phyloP scores from a whole-genome alignment of 148 eudicot species.

The Gaultheria prostrata region DNA sequence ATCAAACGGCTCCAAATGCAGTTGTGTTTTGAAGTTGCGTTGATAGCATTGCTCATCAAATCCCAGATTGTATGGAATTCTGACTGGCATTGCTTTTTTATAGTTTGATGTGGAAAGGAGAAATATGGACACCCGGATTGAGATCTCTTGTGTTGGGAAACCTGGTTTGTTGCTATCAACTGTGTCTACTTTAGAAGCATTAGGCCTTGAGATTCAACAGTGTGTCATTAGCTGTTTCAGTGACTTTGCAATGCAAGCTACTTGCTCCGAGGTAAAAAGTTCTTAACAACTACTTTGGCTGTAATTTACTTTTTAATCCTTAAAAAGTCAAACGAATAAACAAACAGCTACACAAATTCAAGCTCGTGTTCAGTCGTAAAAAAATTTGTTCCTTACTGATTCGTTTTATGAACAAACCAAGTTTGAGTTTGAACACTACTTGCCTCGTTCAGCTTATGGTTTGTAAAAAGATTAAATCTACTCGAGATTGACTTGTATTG shows the following conservation, averaged over 20 bases:
- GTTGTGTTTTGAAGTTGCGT: too few relatives aligned
- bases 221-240: slow-evolving; percentile 49
- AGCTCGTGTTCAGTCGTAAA: not conserved
- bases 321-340: not conserved
- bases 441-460: not conserved
- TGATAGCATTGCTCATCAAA: too few relatives aligned
- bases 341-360: not conserved
- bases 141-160: slow-evolving; percentile 37
- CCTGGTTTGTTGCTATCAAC: slow-evolving; percentile 48
- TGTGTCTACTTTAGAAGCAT: slow-evolving; percentile 33
- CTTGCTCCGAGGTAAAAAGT: slow-evolving; percentile 43
- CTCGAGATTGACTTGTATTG: not conserved
- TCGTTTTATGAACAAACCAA: too few relatives aligned
- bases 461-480: not conserved
- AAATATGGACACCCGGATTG: slow-evolving; percentile 29
- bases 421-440: not conserved
- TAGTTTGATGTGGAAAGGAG: slow-evolving; percentile 47
- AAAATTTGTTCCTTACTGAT: not conserved
- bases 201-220: slow-evolving; percentile 46
- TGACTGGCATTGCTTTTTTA: not conserved
- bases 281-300: not conserved
- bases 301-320: not conserved
- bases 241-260: slow-evolving; percentile 45
- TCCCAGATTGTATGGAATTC: not conserved
- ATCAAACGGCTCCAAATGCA: too few relatives aligned